Conservation (phyloP, 805 yeast genomes). For the Candida nonsorbophila region DNA sequence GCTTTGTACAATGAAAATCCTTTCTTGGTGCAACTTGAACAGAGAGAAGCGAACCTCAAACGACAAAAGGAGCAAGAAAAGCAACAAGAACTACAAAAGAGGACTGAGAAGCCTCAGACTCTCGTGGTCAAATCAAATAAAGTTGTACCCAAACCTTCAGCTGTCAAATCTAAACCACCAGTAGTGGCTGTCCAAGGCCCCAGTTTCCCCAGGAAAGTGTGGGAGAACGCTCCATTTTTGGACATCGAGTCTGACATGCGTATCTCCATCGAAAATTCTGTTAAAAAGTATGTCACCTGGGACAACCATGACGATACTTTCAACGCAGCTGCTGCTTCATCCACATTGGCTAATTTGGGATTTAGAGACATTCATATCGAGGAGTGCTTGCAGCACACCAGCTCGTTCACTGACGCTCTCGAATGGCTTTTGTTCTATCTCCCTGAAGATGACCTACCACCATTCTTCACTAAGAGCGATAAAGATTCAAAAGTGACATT, state of each 20-base stretch:
- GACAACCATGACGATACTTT: conserved; percentile 8
- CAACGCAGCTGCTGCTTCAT: not conserved
- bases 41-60: conserved; percentile 34
- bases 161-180: not conserved
- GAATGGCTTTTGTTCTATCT: conserved; percentile 83
- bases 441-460: conserved; percentile 92
- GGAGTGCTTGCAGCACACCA: conserved; percentile 64
- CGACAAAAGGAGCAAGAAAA: conserved; percentile 1
- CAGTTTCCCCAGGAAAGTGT: conserved; percentile 48
- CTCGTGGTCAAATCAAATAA: conserved; percentile 1
- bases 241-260: conserved; percentile 65
- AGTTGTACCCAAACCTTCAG: not conserved
- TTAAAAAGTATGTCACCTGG: conserved; percentile 59
- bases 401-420: conserved; percentile 45
- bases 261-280: conserved; percentile 53
- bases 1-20: conserved; percentile 67
- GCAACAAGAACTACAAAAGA: conserved; percentile 3
- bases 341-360: conserved; percentile 39
- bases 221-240: conserved; percentile 68
- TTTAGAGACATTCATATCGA: conserved; percentile 64
- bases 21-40: conserved; percentile 60
- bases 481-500: conserved; percentile 55
- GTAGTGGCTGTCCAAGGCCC: conserved; percentile 5
- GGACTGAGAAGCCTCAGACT: conserved; percentile 2
- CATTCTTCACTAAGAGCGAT: conserved; percentile 49